Percentiles rank a stretch among this genome's conserved stretches.
phyloP scores from a whole-genome alignment of 2,329 filamentous ascomycete genomes.

The Neofusicoccum ribis region DNA sequence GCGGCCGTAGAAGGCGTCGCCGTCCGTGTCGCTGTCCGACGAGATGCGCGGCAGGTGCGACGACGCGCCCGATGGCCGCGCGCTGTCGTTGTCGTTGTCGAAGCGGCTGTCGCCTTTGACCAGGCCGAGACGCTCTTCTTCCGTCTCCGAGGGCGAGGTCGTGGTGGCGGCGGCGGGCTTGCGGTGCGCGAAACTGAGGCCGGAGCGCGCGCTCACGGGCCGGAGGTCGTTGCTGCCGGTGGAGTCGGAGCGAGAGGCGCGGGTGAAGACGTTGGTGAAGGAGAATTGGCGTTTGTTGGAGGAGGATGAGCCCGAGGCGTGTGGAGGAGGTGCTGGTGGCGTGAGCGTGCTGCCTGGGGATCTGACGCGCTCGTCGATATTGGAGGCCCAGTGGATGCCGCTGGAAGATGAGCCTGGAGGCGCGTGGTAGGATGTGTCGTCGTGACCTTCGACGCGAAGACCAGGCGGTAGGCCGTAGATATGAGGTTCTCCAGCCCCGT shows the following conservation, averaged over 20 bases:
- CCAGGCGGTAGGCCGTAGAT: slow-evolving; percentile 52
- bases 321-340: slow-evolving; percentile 61
- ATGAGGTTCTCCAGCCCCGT: slow-evolving; percentile 34
- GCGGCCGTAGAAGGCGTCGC: slow-evolving; percentile 12
- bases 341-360: slow-evolving; percentile 46
- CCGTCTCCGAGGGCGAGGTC: slow-evolving; percentile 53
- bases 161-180: slow-evolving; percentile 31
- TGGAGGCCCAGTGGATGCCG: slow-evolving; percentile 36
- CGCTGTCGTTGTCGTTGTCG: not conserved
- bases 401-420: slow-evolving; percentile 28
- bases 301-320: slow-evolving; percentile 36
- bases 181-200: slow-evolving; percentile 29
- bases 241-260: slow-evolving; percentile 39
- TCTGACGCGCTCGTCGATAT: slow-evolving; percentile 41
- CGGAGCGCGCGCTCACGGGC: slow-evolving; percentile 26
- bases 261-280: slow-evolving; percentile 79
- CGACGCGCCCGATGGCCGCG: not conserved
- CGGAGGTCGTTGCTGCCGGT: slow-evolving; percentile 22
- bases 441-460: slow-evolving; percentile 35
- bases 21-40: not conserved
- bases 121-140: slow-evolving; percentile 80
- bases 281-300: slow-evolving; percentile 76
- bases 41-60: not conserved
- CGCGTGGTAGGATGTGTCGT: slow-evolving; percentile 49
- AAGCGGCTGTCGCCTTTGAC: slow-evolving; percentile 66